phyloP scores from a whole-genome alignment of 176 grass and related monocot species.

The Dendrocalamus sinicus region DNA sequence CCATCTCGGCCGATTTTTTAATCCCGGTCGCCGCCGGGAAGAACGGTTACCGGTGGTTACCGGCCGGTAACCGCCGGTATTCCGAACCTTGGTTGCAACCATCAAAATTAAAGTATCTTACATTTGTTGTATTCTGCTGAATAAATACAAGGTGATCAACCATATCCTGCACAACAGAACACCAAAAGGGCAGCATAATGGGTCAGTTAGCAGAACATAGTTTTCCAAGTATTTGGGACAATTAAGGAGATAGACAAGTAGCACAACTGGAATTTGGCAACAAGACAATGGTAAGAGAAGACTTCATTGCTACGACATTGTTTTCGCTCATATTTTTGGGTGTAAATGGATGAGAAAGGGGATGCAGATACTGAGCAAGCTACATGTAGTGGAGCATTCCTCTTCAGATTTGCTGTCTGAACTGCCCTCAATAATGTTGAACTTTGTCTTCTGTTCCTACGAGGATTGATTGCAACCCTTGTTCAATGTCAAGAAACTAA shows the following conservation, averaged over 20 bases:
- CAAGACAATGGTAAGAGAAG: constrained; percentile 14
- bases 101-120: constrained; percentile 3
- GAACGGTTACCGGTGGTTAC: too few relatives aligned
- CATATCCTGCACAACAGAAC: constrained; percentile 9
- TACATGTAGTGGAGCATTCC: constrained; percentile 29
- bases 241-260: constrained; percentile 3
- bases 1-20: too few relatives aligned
- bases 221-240: constrained; percentile 16
- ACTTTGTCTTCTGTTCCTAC: constrained; percentile 31
- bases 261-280: constrained; percentile 7
- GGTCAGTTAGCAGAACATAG: not conserved
- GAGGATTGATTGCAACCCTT: constrained; percentile 27
- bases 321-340: not conserved
- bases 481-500: constrained; percentile 15
- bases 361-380: not conserved
- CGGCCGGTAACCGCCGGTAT: too few relatives aligned
- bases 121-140: constrained; percentile 4
- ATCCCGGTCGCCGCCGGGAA: too few relatives aligned
- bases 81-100: too few relatives aligned
- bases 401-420: constrained; percentile 14
- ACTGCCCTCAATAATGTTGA: constrained; percentile 26
- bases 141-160: constrained; percentile 5
- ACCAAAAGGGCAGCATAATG: not conserved
- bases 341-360: constrained; percentile 30
- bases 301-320: not conserved